Evolutionary conservation across 2,329 filamentous ascomycete species (phyloP), one percentile per base, ranked within the genome.

Genomic region (Madurella fahalii): DNA sequence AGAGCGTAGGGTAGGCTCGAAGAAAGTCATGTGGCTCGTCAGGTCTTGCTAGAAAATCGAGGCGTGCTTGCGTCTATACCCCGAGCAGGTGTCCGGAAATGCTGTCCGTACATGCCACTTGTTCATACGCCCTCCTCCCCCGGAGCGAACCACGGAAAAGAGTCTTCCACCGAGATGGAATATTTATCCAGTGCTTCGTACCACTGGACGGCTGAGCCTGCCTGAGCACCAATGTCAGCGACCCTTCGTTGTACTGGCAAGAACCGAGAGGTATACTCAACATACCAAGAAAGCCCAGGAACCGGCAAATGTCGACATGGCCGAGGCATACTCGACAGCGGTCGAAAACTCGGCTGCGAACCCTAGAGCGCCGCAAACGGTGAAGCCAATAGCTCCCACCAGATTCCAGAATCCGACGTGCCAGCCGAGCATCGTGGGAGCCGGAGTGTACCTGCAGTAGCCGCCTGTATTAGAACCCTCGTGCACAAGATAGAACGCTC

Each of bases 351-450:
- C 68, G 8, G 64, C 66, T 11, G 69, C 79, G 52, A 77, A 80
- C 0, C 80, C 81, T 31, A 84, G 63, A 2, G 76, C 80, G n/a
- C 80, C 81, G 56, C 79, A 83, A 0, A 83, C 70, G 5, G 81
- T 85, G 64, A 86, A 87, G 0, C 84, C 84, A 20, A 86, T 62
- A 1, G 79, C 78, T 1, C 85, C 85, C 17, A 87, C 70, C 2
- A 85, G 66, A 61, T 87, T 87, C 82, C 83, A 87, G 9, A 79
- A 67, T 0, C 82, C 84, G 60, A 88, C 79, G 66, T 87, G 82
- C 85, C 84, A 87, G 3, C 84, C 84, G 1, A 88, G 72, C 0
- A 82, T 71, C 2, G 67, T 64, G 3, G 72, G 73, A 0, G 82
- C 80, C 0, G 85, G 84, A 12, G 72, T 69, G 61, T 80, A 87